Conservation (phyloP, 2,329 filamentous ascomycete genomes). For the Aspergillus flavus region DNA sequence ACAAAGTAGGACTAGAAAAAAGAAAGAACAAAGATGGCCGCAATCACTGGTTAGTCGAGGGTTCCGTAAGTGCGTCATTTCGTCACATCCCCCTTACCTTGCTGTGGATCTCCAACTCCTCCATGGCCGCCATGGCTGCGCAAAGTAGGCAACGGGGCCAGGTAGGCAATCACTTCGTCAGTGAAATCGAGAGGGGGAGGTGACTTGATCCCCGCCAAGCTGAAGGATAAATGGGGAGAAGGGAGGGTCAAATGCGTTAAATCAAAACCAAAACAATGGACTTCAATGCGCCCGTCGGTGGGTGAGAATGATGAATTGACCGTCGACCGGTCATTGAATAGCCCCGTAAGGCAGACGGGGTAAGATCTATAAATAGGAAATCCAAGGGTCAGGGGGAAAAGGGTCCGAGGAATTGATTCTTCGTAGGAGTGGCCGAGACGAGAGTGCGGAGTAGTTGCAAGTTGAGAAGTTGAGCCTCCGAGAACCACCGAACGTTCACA, state of each 20-base stretch:
- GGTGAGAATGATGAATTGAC: background rate
- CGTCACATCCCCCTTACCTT: constrained; percentile 64
- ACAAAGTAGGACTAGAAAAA: constrained; percentile 85
- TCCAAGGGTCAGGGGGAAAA: background rate
- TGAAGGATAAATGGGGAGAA: background rate
- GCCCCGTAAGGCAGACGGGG: constrained; percentile 1
- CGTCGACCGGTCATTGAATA: background rate
- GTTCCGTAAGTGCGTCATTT: background rate
- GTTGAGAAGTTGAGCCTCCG: background rate
- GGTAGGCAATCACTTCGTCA: background rate
- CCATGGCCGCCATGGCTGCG: constrained; percentile 80
- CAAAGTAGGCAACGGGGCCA: constrained; percentile 15
- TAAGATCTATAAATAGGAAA: background rate
- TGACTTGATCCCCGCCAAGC: background rate
- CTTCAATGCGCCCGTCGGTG: background rate
- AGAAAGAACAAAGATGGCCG: constrained; percentile 5
- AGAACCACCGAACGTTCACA: background rate
- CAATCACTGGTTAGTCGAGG: constrained; percentile 24
- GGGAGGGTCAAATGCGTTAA: background rate
- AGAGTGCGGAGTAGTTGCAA: background rate
- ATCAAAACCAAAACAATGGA: background rate
- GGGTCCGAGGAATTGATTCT: background rate
- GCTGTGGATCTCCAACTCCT: constrained; percentile 96
- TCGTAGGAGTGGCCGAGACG: background rate
- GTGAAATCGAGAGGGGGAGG: background rate